phyloP scores from a whole-genome alignment of 2,329 filamentous ascomycete genomes.

The Erysiphe pulchra region DNA sequence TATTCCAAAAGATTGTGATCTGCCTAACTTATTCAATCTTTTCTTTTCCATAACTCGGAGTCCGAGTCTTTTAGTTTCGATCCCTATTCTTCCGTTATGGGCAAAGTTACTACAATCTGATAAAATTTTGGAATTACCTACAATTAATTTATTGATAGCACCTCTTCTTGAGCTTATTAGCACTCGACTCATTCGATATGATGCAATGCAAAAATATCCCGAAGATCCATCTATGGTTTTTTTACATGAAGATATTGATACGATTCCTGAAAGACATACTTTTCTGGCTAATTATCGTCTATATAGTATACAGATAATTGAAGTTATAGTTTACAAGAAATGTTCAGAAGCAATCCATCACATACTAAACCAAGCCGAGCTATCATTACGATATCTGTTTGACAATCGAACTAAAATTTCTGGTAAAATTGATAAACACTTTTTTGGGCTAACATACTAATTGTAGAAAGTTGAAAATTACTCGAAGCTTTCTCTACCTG shows the following conservation, averaged over 20 bases:
- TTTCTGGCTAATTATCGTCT: constrained; percentile 89
- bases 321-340: constrained; percentile 58
- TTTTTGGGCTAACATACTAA: constrained; percentile 1
- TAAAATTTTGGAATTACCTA: constrained; percentile 38
- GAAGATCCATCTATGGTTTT: constrained; percentile 60
- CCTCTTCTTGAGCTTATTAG: constrained; percentile 63
- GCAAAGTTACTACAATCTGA: constrained; percentile 53
- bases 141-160: constrained; percentile 35
- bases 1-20: constrained; percentile 37
- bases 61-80: constrained; percentile 75
- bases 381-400: constrained; percentile 50
- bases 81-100: constrained; percentile 78
- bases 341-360: constrained; percentile 68
- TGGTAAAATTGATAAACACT: constrained; percentile 19
- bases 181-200: constrained; percentile 63
- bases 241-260: constrained; percentile 83
- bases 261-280: constrained; percentile 73
- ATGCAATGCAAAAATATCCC: constrained; percentile 59
- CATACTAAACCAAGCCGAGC: constrained; percentile 58
- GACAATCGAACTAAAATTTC: constrained; percentile 40
- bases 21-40: constrained; percentile 53
- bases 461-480: constrained; percentile 24
- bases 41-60: constrained; percentile 58
- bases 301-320: constrained; percentile 71
- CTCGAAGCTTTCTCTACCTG: constrained; percentile 42